These are phyloP conservation scores for Colletotrichum scovillei DNA, from an alignment of 2,329 filamentous ascomycete species.

Conservation along the genomic window DNA sequence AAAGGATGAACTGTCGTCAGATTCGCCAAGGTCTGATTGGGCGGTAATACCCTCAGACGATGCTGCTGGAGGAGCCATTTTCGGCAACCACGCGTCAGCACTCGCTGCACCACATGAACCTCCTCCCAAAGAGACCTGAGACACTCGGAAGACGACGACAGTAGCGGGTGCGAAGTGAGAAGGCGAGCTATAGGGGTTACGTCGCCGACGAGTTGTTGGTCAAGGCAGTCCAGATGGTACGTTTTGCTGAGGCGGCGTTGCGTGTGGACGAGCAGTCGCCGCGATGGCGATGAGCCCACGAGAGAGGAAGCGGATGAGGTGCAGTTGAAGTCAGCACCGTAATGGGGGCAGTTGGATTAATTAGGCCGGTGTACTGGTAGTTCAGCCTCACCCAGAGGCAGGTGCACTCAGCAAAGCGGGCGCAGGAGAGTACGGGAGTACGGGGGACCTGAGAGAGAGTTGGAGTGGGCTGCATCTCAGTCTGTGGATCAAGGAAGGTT, in stretches of 20 bases:
- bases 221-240: neutral
- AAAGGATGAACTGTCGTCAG: slow-evolving; percentile 26
- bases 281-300: slow-evolving; percentile 36
- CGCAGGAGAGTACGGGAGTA: neutral
- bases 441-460: slow-evolving; percentile 4
- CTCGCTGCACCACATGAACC: slow-evolving; percentile 35
- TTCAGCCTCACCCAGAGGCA: slow-evolving; percentile 33
- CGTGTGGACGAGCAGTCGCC: slow-evolving; percentile 32
- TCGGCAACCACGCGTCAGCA: slow-evolving; percentile 37
- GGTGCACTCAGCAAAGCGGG: slow-evolving; percentile 1
- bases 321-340: slow-evolving; percentile 21
- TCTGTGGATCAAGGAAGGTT: slow-evolving; percentile 6
- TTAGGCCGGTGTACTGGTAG: slow-evolving; percentile 23
- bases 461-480: neutral
- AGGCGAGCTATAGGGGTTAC: slow-evolving; percentile 8
- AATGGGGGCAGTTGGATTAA: slow-evolving; percentile 36
- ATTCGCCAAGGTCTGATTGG: slow-evolving; percentile 37
- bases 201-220: neutral
- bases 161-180: slow-evolving; percentile 1
- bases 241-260: neutral
- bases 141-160: slow-evolving; percentile 29
- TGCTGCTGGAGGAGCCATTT: slow-evolving; percentile 37
- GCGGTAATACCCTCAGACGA: slow-evolving; percentile 36
- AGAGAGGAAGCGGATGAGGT: slow-evolving; percentile 33
- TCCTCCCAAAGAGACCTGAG: slow-evolving; percentile 13